These are phyloP conservation scores for Penicillium sp. DNA, from an alignment of 2,329 filamentous ascomycete species.

Conservation along the genomic window DNA sequence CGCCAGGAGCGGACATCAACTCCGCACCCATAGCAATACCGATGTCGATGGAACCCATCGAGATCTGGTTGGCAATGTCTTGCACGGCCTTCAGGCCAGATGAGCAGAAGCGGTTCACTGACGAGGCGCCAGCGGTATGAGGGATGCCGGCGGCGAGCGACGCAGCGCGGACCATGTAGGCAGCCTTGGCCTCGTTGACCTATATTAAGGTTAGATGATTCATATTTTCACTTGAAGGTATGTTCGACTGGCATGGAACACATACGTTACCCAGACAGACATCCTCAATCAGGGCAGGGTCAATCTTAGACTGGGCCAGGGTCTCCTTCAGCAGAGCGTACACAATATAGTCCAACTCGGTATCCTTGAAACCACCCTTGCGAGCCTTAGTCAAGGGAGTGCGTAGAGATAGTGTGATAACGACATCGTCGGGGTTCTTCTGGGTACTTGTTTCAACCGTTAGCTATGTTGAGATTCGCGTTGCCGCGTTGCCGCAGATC, in stretches of 20 bases:
- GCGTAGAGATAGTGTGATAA: slow-evolving; percentile 89
- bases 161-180: slow-evolving; percentile 89
- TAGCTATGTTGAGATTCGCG: slow-evolving; percentile 17
- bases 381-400: slow-evolving; percentile 85
- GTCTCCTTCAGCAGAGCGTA: slow-evolving; percentile 81
- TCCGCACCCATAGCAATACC: slow-evolving; percentile 89
- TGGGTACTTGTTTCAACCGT: slow-evolving; percentile 67
- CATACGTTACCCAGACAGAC: slow-evolving; percentile 89
- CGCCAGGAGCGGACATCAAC: slow-evolving; percentile 77
- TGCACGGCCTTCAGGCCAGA: slow-evolving; percentile 94
- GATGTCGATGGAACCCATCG: slow-evolving; percentile 76
- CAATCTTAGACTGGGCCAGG: slow-evolving; percentile 71
- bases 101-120: slow-evolving; percentile 95
- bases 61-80: slow-evolving; percentile 89
- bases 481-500: slow-evolving; percentile 36
- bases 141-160: slow-evolving; percentile 90
- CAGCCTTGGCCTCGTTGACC: slow-evolving; percentile 82
- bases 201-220: slow-evolving; percentile 19
- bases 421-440: slow-evolving; percentile 93
- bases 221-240: neutral
- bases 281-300: slow-evolving; percentile 82
- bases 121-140: slow-evolving; percentile 79
- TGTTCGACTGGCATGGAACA: slow-evolving; percentile 11
- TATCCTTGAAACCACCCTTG: slow-evolving; percentile 97
- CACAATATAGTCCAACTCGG: slow-evolving; percentile 81